Base-by-base conservation (phyloP, 2,329 filamentous ascomycete genomes). In the Chaetomium olivaceum region DNA sequence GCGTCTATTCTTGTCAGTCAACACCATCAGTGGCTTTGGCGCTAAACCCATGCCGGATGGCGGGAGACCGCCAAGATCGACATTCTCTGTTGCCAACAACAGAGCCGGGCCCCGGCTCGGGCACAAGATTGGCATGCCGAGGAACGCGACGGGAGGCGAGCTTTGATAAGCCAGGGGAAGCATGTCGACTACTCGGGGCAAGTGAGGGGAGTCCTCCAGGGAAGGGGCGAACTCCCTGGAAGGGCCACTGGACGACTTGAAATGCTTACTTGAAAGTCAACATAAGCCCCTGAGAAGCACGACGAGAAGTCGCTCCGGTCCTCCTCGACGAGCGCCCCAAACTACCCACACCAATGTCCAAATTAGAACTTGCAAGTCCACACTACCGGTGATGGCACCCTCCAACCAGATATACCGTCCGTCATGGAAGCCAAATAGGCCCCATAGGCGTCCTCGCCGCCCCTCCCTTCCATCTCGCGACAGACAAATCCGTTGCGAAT, bases 221-320 rank as follows among this genome's bases (percentile, higher is more conserved):
- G 31, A 54, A 52, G n/a, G 27, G 31, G 29, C 51, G 4, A 27
- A 29, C 51, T 54, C 29, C 51, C 54, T 39, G 31, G 11, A n/a
- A 57, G 27, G 51, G 14, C 16, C 25, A 27, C 23, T 14, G 39
- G 9, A 14, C 21, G 4, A 19, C 29, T 52, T 51, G 46, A 21
- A 31, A 31, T 61, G 63, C 63, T 65, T 54, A 65, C 63, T 23
- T 46, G 31, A 39, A 58, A 61, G 58, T 58, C 58, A 64, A 65
- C 63, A 65, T 61, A 65, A 65, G 58, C 63, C 58, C 63, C 39
- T 61, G 58, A 48, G 23, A 6, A 58, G 52, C 58, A 21, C n/a
- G 2, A 11, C 12, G 50, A 31, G 8, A 21, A 59, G 39, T 59
- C 50, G 11, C 16, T 48, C 56, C 56, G 55, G 23, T 19, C 29